Evolutionary conservation across 1,284 basidiomycete genomes (phyloP), one percentile per base, ranked within the genome.

Genomic region (Cutaneotrichosporon sp.): DNA sequence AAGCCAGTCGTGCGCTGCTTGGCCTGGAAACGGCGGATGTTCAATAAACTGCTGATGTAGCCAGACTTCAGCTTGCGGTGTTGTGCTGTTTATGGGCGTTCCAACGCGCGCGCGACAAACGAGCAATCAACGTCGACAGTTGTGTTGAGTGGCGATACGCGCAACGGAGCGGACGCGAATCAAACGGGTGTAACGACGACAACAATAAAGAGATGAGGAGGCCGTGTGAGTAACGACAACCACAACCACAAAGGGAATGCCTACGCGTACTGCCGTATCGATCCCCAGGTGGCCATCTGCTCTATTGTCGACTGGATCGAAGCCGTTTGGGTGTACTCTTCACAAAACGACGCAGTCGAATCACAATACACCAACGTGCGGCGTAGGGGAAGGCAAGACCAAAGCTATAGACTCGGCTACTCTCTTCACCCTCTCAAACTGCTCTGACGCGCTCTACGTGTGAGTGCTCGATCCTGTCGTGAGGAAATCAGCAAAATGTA

Each of bases 1-100:
- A 13, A 66, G 39, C 66, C 66, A 68, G 26, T 63, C 58, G 30
- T 65, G 62, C 13, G 57, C 56, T 4, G 58, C 43, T 45, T 61
- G 55, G 10, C 53, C 54, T 10, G 37, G 23, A 2, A 52, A 51
- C 0, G 62, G 52, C 13, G 66, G 66, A 18, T 56, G 46, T 3
- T 21, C 10, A 1, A 13, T 17, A 2, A 66, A 51, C 52, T 68
- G 53, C 13, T 55, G 37, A 20, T 52, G 48, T 10, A 68, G 60
- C 66, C 66, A 68, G 13, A 52, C 52, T 36, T 50, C 45, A 47
- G 60, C 50, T n/a, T 61, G 46, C 34, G 35, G 39, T 46, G 33
- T 53, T 20, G 46, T n/a, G 34, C 56, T 58, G 54, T 49, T 20
- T 44, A 15, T 20, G 15, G 22, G 26, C 43, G 30, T 8, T 23